Evolutionary conservation across 208 protist genomes (phyloP).

Genomic region (Acanthamoeba lenticulata): DNA sequence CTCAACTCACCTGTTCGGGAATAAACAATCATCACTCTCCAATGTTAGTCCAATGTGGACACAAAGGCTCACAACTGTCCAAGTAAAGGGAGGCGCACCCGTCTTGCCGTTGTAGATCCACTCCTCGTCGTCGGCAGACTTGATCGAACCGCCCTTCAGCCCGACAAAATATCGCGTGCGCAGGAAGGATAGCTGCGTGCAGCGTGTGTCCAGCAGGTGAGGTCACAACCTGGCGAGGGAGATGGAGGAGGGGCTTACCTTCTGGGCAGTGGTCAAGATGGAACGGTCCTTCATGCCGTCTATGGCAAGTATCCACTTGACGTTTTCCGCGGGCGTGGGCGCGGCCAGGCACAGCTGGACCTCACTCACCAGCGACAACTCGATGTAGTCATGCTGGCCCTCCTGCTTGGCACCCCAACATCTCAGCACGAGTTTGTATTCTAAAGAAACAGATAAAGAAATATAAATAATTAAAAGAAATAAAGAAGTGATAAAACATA

Average conservation of each 20-base stretch:
- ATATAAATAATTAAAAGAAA: background rate
- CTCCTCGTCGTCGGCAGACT: constrained; percentile 2
- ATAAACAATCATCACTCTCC: background rate
- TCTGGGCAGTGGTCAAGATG: constrained; percentile 22
- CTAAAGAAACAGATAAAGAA: too few relatives aligned
- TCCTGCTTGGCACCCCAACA: background rate
- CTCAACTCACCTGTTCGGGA: background rate
- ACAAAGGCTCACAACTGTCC: too few relatives aligned
- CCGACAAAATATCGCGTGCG: background rate
- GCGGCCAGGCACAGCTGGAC: background rate
- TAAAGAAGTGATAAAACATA: background rate
- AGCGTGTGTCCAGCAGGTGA: background rate
- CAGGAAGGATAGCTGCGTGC: background rate
- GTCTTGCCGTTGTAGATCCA: constrained; percentile 42
- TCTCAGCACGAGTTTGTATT: background rate
- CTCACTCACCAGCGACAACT: background rate
- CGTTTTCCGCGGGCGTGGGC: background rate
- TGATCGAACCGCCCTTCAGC: background rate
- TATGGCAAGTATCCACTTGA: constrained; percentile 33
- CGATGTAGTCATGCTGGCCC: constrained; percentile 20
- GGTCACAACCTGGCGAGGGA: background rate
- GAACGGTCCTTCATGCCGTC: constrained; percentile 56
- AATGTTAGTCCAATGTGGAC: background rate
- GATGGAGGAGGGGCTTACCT: background rate
- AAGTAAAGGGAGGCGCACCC: too few relatives aligned